These are phyloP conservation scores for Guadua angustifolia DNA, from an alignment of 176 grass and related monocot genomes.

Conservation along the genomic window DNA sequence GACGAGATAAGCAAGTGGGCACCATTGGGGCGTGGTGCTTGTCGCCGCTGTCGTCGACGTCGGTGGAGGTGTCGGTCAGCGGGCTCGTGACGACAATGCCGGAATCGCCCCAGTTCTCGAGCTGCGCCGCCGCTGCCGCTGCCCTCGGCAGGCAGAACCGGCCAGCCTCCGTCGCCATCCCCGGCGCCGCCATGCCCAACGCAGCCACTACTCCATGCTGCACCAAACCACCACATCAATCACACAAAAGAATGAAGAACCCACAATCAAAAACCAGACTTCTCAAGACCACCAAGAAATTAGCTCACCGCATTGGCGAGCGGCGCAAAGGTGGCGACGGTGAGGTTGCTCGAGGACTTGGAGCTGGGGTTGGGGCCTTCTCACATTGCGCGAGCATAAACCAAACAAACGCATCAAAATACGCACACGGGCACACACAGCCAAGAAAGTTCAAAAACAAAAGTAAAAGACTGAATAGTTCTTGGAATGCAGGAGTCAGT, in stretches of 20 bases:
- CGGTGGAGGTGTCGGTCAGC: conserved; percentile 67
- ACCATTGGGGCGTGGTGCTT: conserved; percentile 25
- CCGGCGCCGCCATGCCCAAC: conserved; percentile 58
- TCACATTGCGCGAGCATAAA: not conserved
- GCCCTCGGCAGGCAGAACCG: conserved; percentile 50
- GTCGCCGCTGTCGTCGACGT: conserved; percentile 62
- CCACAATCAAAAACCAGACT: not conserved
- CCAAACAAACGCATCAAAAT: not conserved
- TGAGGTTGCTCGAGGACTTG: conserved; percentile 84
- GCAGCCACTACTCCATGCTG: conserved; percentile 28
- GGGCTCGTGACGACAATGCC: conserved; percentile 66
- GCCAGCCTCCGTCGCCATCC: conserved; percentile 39
- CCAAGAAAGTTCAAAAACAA: not conserved
- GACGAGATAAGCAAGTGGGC: not conserved
- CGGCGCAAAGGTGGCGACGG: conserved; percentile 53
- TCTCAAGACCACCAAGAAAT: not conserved
- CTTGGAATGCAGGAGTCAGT: conserved; percentile 14
- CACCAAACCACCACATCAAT: not conserved
- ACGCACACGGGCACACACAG: not conserved
- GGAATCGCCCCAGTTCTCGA: conserved; percentile 86
- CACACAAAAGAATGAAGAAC: not conserved
- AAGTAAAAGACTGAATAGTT: not conserved
- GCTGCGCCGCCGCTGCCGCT: conserved; percentile 39
- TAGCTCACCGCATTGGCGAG: conserved; percentile 52
- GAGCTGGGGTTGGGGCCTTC: conserved; percentile 80